Evolutionary conservation across 2,329 filamentous ascomycete genomes (phyloP), one percentile per base, ranked within the genome.

Genomic region (Talaromyces pinophilus): DNA sequence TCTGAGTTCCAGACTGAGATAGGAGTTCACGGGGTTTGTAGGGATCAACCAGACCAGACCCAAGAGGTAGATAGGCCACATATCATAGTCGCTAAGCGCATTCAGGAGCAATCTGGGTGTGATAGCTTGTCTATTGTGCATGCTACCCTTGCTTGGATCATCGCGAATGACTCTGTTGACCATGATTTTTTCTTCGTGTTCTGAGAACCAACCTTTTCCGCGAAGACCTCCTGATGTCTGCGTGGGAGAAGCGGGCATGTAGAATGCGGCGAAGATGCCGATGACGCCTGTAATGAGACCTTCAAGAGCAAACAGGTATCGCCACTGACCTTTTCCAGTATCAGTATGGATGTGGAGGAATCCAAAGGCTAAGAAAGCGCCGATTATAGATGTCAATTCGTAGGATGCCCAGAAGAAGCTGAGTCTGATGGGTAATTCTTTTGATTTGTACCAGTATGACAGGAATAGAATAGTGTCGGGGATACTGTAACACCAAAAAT

Each of bases 371-470:
- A 84, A 76, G 52, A 85, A 80, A 0, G 83, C 75, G 13, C 83
- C 73, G 1, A 83, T 74, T 22, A 84, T 84, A 1, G 77, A 73
- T 0, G 82, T 83, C 0, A 75, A 75, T 59, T 82, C 70, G 13
- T 90, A 86, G 0, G 88, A 84, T 0, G 87, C 87, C 90, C 90
- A 93, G 78, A 92, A 92, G 72, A 83, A 86, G 70, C 86, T 86
- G 19, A 93, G 78, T 0, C 91, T 85, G 11, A 85, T 83, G 0
- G 90, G 89, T 0, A 93, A 80, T 74, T 93, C 91, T 62, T 83
- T 83, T 0, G 86, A 86, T 55, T 87, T 92, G 79, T 92, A 93
- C 77, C 90, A 93, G 76, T 93, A 93, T 3, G 86, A 88, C 5
- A 92, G 81, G 76, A 89, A 92, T 0, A 81, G 72, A 15, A 81